Evolutionary conservation across 805 yeast genomes (phyloP).

Genomic region (Millerozyma acaciae): DNA sequence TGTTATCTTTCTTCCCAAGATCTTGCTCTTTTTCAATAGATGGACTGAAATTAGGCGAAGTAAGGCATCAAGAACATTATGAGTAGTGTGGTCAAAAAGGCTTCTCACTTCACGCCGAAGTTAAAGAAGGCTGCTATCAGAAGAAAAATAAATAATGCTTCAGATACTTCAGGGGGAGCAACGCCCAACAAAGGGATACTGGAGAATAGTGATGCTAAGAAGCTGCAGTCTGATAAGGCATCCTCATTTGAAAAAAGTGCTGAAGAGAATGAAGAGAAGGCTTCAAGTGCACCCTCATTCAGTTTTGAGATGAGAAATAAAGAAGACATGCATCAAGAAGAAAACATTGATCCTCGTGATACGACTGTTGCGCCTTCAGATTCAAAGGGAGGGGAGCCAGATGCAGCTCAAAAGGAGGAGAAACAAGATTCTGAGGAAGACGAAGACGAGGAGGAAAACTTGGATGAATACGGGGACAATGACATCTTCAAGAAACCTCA

Average conservation of each 20-base stretch:
- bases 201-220: too few species aligned
- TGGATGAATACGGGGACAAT: conserved; percentile 13
- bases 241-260: too few species aligned
- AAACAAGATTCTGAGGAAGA: conserved; percentile 11
- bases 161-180: conserved; percentile 2
- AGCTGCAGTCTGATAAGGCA: too few species aligned
- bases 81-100: conserved; percentile 48
- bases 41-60: too few species aligned
- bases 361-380: conserved; percentile 6
- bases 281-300: not conserved
- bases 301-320: not conserved
- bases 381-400: conserved; percentile 1
- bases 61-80: too few species aligned
- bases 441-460: conserved; percentile 18
- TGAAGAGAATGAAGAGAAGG: not conserved
- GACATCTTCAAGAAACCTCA: conserved; percentile 31
- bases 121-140: conserved; percentile 23
- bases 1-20: too few species aligned
- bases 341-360: conserved; percentile 27
- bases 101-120: conserved; percentile 66
- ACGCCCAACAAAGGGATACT: too few species aligned
- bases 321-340: conserved; percentile 3
- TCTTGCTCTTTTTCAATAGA: too few species aligned
- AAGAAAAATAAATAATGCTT: conserved; percentile 11
- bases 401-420: conserved; percentile 8